Evolutionary conservation across 2,329 filamentous ascomycete species (phyloP).

Genomic region (Microsporum canis): DNA sequence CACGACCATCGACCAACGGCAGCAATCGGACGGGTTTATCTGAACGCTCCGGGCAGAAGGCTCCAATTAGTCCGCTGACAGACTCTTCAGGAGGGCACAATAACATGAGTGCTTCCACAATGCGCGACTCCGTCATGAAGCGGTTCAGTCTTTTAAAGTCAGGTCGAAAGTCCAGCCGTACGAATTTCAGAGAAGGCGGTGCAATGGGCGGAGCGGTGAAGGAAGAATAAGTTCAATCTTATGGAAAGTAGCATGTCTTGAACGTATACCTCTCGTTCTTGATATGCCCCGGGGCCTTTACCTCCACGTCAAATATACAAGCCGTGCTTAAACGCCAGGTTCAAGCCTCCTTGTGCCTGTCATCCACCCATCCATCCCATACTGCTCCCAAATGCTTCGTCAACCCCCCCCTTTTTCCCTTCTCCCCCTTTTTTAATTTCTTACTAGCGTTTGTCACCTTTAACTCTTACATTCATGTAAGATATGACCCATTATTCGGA

Average conservation of each 20-base stretch:
- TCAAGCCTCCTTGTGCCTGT: background rate
- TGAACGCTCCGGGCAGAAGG: constrained; percentile 6
- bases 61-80: constrained; percentile 2
- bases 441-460: constrained; percentile 12
- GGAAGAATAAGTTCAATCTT: constrained; percentile 25
- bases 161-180: constrained; percentile 56
- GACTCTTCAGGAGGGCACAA: background rate
- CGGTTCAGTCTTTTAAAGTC: constrained; percentile 67
- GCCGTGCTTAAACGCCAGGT: background rate
- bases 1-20: background rate
- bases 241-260: constrained; percentile 13
- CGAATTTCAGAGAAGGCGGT: constrained; percentile 29
- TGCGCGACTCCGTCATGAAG: constrained; percentile 59
- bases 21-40: constrained; percentile 2
- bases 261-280: constrained; percentile 19
- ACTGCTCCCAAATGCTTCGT: background rate
- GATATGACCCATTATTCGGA: constrained; percentile 2
- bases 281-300: background rate
- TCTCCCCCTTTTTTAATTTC: constrained; percentile 13
- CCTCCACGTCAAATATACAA: background rate
- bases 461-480: constrained; percentile 8
- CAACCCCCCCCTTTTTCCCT: constrained; percentile 12
- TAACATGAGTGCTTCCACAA: constrained; percentile 17
- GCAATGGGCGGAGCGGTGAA: constrained; percentile 17
- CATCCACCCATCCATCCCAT: background rate